A percentile compares a stretch with the other conserved stretches of the same genome.
Conservation (phyloP, 2,329 filamentous ascomycete genomes). For the Leptographium procerum region DNA sequence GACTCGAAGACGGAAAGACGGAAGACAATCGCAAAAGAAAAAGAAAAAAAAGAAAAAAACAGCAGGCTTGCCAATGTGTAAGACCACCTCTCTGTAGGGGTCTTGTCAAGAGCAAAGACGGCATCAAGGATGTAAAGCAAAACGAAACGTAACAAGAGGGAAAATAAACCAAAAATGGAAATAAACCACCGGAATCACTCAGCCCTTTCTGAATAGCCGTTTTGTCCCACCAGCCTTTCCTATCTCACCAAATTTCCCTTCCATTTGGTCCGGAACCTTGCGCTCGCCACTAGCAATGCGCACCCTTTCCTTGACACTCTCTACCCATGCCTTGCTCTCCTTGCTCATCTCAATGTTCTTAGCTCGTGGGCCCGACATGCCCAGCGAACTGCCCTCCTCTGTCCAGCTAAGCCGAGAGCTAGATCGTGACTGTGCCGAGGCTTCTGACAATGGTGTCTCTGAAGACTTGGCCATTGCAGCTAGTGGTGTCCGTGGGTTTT, state of each 20-base stretch:
- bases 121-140: background rate
- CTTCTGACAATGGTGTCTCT: constrained; percentile 32
- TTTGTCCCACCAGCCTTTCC: constrained; percentile 63
- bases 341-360: constrained; percentile 57
- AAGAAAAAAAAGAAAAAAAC: background rate
- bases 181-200: background rate
- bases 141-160: background rate
- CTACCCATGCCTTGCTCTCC: constrained; percentile 69
- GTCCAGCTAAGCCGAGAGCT: constrained; percentile 45
- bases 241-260: constrained; percentile 52
- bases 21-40: background rate
- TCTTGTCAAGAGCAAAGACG: background rate
- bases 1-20: background rate
- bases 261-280: constrained; percentile 20
- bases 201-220: constrained; percentile 46
- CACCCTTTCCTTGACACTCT: constrained; percentile 72
- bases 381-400: constrained; percentile 46
- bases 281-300: constrained; percentile 55
- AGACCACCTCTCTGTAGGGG: background rate
- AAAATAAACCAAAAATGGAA: background rate
- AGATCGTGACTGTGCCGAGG: constrained; percentile 35
- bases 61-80: background rate
- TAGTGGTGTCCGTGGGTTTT: background rate
- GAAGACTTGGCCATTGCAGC: constrained; percentile 16
- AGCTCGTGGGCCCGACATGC: constrained; percentile 58